Percentiles rank a stretch among this genome's conserved stretches.
These are phyloP conservation scores for Hypoxylon sp. DNA, from an alignment of 2,329 filamentous ascomycete genomes.

Conservation along the genomic window DNA sequence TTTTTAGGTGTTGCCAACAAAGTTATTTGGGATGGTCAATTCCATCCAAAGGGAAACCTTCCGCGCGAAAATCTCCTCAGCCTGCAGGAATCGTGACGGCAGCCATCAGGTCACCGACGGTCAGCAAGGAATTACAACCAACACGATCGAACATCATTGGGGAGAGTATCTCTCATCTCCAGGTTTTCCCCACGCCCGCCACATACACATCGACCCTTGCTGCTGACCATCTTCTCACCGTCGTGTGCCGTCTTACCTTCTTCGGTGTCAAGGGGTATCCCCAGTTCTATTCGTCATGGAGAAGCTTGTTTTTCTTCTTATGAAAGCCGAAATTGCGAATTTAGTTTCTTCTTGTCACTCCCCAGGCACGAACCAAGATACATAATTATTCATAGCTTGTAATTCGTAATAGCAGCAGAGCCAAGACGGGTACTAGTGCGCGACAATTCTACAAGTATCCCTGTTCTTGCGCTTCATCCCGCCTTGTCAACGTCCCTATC, in stretches of 20 bases:
- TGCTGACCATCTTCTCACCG: constrained; percentile 24
- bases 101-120: constrained; percentile 16
- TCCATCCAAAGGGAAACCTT: constrained; percentile 15
- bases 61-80: constrained; percentile 19
- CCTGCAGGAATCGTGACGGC: constrained; percentile 21
- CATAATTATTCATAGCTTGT: constrained; percentile 12
- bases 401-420: too few species aligned
- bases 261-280: constrained; percentile 21
- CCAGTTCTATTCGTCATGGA: constrained; percentile 21
- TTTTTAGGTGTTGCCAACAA: constrained; percentile 28
- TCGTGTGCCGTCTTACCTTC: constrained; percentile 38
- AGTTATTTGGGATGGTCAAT: constrained; percentile 7
- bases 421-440: constrained; percentile 39
- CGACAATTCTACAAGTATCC: constrained; percentile 22
- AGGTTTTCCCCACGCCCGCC: constrained; percentile 37
- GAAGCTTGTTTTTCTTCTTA: constrained; percentile 29
- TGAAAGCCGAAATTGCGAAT: constrained; percentile 24
- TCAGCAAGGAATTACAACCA: constrained; percentile 24
- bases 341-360: constrained; percentile 10
- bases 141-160: constrained; percentile 25
- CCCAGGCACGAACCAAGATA: constrained; percentile 20
- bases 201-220: constrained; percentile 21
- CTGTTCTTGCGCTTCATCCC: constrained; percentile 31
- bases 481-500: constrained; percentile 20
- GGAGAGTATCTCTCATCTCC: constrained; percentile 20